These are phyloP conservation scores for Fomitopsis pulvina DNA, from an alignment of 768 basidiomycete species.

Conservation along the genomic window DNA sequence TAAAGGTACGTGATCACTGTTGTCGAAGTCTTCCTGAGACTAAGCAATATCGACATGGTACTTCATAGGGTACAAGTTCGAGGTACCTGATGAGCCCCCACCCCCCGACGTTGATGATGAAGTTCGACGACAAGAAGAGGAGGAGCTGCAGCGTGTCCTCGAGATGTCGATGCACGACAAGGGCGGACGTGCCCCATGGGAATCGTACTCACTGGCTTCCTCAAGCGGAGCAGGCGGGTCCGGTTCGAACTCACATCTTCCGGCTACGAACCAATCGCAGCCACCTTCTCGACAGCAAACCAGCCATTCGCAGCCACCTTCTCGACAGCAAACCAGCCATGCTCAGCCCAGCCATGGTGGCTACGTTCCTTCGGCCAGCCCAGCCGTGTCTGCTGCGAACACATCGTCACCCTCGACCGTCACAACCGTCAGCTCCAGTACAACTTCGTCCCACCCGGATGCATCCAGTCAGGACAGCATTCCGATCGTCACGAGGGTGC, in stretches of 20 bases:
- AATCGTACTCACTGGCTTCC: slow-evolving; percentile 34
- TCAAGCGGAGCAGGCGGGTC: slow-evolving; percentile 29
- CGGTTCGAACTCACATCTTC: slow-evolving; percentile 13
- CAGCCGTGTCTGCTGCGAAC: slow-evolving; percentile 29
- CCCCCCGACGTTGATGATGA: slow-evolving; percentile 75
- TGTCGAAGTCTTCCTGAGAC: slow-evolving; percentile 1
- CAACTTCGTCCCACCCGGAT: slow-evolving; percentile 21
- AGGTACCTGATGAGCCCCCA: slow-evolving; percentile 50
- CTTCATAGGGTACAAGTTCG: slow-evolving; percentile 63
- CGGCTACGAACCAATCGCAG: slow-evolving; percentile 14
- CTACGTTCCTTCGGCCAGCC: slow-evolving; percentile 51
- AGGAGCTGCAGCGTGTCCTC: slow-evolving; percentile 87
- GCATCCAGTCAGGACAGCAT: slow-evolving; percentile 21
- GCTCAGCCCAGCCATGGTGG: slow-evolving; percentile 40
- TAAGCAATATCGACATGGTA: not conserved
- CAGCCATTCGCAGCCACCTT: slow-evolving; percentile 17
- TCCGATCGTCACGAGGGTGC: slow-evolving; percentile 67
- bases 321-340: slow-evolving; percentile 6
- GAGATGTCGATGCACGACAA: slow-evolving; percentile 92
- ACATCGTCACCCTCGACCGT: slow-evolving; percentile 9
- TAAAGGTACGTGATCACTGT: slow-evolving; percentile 50
- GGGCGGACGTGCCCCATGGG: slow-evolving; percentile 65
- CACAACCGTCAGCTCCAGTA: slow-evolving; percentile 18
- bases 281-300: slow-evolving; percentile 13
- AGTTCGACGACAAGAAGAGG: slow-evolving; percentile 79